These are phyloP conservation scores for Veloboletus limbatus DNA, from an alignment of 1,284 basidiomycete species.

Conservation along the genomic window DNA sequence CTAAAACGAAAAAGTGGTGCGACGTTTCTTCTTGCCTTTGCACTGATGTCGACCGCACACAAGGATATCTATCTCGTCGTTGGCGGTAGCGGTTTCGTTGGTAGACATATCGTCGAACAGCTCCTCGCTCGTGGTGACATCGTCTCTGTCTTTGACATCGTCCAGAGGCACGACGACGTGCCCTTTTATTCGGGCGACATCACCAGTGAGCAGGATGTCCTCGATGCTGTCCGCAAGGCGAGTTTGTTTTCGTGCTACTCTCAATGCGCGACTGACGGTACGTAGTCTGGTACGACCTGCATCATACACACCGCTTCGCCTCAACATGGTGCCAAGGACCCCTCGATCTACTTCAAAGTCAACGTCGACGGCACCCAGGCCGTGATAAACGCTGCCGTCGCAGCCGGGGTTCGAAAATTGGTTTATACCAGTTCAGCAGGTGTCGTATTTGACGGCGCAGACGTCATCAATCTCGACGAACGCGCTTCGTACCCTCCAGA, in stretches of 20 bases:
- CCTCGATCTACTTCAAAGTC: slow-evolving; percentile 85
- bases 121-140: slow-evolving; percentile 76
- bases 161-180: slow-evolving; percentile 83
- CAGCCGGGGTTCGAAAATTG: slow-evolving; percentile 76
- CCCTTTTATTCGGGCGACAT: slow-evolving; percentile 87
- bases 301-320: slow-evolving; percentile 98
- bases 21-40: neutral
- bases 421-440: slow-evolving; percentile 96
- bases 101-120: slow-evolving; percentile 84
- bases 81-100: slow-evolving; percentile 91
- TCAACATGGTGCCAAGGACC: slow-evolving; percentile 66
- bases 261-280: neutral
- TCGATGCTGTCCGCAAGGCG: slow-evolving; percentile 73
- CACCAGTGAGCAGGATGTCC: slow-evolving; percentile 70
- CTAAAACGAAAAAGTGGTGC: no score
- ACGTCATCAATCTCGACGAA: slow-evolving; percentile 89
- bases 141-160: slow-evolving; percentile 85
- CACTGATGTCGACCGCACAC: slow-evolving; percentile 28
- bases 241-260: slow-evolving; percentile 20
- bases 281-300: slow-evolving; percentile 74
- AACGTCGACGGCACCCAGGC: slow-evolving; percentile 92
- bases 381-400: slow-evolving; percentile 78
- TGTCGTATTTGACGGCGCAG: slow-evolving; percentile 84
- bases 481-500: slow-evolving; percentile 74
- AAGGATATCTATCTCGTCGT: slow-evolving; percentile 76